These are phyloP conservation scores for Sugiyamaella paludigena DNA, from an alignment of 1,139 yeast genomes.

Conservation along the genomic window DNA sequence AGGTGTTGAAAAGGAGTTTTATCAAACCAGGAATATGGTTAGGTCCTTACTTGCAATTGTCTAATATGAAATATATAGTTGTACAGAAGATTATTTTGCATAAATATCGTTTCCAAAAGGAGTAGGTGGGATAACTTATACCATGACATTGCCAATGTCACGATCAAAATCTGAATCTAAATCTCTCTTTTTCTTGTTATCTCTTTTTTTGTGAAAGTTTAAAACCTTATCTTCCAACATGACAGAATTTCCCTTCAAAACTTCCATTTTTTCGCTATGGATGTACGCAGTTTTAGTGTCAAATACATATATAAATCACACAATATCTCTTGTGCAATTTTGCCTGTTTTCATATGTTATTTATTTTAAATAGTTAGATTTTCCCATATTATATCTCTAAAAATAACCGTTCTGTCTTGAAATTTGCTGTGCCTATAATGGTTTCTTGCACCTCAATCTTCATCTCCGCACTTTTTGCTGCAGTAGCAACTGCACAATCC, in stretches of 20 bases:
- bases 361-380: conserved; percentile 11
- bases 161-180: not conserved
- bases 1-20: conserved; percentile 68
- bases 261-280: too few relatives aligned
- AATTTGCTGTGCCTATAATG: conserved; percentile 9
- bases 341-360: too few relatives aligned
- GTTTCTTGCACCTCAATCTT: conserved; percentile 17
- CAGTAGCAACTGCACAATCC: conserved; percentile 19
- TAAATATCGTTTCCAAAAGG: not conserved
- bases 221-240: not conserved
- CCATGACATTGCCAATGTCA: too few relatives aligned
- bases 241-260: too few relatives aligned
- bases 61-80: conserved; percentile 24
- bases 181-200: not conserved
- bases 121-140: too few relatives aligned
- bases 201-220: not conserved
- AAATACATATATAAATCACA: not conserved
- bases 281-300: not conserved
- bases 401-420: conserved; percentile 3
- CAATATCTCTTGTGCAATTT: not conserved
- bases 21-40: conserved; percentile 72
- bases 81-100: not conserved
- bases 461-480: conserved; percentile 15
- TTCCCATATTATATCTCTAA: conserved; percentile 5
- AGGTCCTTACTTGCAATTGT: conserved; percentile 80